phyloP scores from a whole-genome alignment of 257 asterid species.

The Plectranthus barbatus region DNA sequence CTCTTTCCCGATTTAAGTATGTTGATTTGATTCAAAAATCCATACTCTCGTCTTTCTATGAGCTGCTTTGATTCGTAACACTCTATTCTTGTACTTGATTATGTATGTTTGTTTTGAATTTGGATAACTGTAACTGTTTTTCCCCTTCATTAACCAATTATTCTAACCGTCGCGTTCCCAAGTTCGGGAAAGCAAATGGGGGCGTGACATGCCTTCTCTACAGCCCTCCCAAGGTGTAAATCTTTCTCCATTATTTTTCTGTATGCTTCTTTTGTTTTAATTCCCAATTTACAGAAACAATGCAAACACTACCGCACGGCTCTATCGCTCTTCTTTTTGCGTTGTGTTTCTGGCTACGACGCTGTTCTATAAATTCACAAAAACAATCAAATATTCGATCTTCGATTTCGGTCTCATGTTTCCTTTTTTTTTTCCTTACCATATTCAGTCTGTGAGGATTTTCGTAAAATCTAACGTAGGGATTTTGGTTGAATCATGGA shows the following conservation, averaged over 20 bases:
- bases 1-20: no score
- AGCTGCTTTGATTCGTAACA: no score
- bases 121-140: no score
- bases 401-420: conserved; percentile 7
- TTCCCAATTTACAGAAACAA: neutral
- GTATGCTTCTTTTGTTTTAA: neutral
- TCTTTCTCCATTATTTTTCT: neutral
- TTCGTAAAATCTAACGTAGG: neutral
- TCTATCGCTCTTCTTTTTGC: neutral
- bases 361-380: neutral
- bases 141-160: no score
- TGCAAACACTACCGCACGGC: neutral
- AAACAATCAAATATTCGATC: neutral
- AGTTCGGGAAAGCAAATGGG: no score
- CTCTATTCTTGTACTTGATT: no score
- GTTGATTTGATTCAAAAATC: no score
- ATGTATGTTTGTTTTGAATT: no score
- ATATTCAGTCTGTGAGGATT: neutral
- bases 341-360: neutral
- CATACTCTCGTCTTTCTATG: no score
- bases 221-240: conserved; percentile 17
- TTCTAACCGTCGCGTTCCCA: no score
- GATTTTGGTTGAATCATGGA: neutral
- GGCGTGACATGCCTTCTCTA: neutral
- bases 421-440: no score